Evolutionary conservation across 352 stramenopile genomes (phyloP), one percentile per base, ranked within the genome.

Genomic region (Elongisporangium undulatum): DNA sequence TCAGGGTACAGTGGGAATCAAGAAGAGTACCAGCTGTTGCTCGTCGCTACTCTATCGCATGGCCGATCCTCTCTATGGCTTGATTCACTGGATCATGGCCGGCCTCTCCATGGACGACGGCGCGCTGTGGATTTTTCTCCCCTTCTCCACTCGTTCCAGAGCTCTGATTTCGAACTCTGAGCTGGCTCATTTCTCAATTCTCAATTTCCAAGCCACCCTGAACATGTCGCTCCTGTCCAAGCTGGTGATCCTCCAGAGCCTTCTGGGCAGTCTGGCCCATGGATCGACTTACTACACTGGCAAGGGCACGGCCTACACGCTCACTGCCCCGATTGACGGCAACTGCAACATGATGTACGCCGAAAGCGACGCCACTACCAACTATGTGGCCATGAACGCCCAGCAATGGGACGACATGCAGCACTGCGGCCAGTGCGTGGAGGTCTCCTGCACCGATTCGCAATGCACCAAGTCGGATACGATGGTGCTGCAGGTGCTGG

Each of bases 341-440:
- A 85, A 85, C 39, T 85, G 75, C 55, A 80, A 78, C 61, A 55
- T 66, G 22, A 75, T 85, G 67, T 75, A 71, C 67, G 68, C 64
- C 50, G 62, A 58, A 4, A 24, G 68, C 56, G 66, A 70, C 20
- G 70, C 67, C 20, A 63, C 53, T n/a, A 72, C 61, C 21, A 76
- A 87, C 68, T 89, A 92, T 59, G 82, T 75, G n/a, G 82, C 82
- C 5, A 58, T 92, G 26, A 92, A 90, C 60, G 67, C 81, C 65
- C 64, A 75, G 6, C 82, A 92, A 67, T 92, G 81, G 79, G 60
- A 78, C 59, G 62, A 64, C 22, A 73, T 77, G 7, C 60, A 67
- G 48, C 77, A 88, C 67, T 90, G 83, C 55, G 80, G 80, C 8
- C 80, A 81, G 17, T 92, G 83, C 52, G 83, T 77, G 39, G 68